phyloP scores from a whole-genome alignment of 306 rosid genomes.

The Vigna reflexopilosa region DNA sequence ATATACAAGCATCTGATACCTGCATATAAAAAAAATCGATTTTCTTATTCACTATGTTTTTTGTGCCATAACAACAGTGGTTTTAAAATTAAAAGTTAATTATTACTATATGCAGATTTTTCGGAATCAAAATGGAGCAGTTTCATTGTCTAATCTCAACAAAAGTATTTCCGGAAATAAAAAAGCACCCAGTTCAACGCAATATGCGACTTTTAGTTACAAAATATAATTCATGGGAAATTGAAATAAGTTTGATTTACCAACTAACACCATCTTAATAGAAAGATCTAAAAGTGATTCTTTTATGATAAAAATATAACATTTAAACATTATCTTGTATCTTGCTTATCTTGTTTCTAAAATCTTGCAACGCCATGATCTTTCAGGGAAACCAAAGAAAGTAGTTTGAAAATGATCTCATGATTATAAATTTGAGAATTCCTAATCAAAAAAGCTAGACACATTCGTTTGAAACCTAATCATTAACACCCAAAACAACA shows the following conservation, averaged over 20 bases:
- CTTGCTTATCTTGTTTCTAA: not conserved
- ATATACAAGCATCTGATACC: too few relatives aligned
- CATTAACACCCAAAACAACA: conserved; percentile 14
- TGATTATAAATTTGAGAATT: not conserved
- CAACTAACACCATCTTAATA: not conserved
- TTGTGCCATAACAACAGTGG: too few relatives aligned
- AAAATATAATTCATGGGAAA: too few relatives aligned
- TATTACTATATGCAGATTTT: too few relatives aligned
- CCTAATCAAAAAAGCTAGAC: not conserved
- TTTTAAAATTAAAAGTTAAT: too few relatives aligned
- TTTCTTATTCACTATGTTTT: too few relatives aligned
- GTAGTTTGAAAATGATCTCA: not conserved
- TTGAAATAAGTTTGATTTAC: not conserved
- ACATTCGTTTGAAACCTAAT: not conserved
- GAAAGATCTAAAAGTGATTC: not conserved
- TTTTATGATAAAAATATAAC: not conserved
- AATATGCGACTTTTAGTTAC: too few relatives aligned
- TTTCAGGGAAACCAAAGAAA: not conserved
- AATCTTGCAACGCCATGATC: not conserved
- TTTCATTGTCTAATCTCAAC: too few relatives aligned
- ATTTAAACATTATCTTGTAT: not conserved
- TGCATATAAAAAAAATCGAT: too few relatives aligned
- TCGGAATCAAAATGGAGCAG: too few relatives aligned
- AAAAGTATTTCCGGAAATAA: too few relatives aligned
- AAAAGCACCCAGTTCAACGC: too few relatives aligned